phyloP scores from a whole-genome alignment of 192 early-diverging fungal species.

The Backusella macrospora region DNA sequence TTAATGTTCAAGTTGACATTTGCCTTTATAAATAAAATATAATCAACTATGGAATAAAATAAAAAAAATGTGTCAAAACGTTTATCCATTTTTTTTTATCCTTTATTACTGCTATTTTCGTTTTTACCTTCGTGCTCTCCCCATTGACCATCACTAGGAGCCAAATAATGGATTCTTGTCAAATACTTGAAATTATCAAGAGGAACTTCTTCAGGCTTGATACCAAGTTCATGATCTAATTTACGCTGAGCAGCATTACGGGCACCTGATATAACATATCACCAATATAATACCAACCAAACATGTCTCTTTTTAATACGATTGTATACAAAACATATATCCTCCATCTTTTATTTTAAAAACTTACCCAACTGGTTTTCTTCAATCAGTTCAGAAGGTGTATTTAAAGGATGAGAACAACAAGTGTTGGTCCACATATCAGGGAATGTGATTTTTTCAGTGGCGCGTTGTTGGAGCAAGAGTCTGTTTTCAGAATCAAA shows the following conservation, averaged over 20 bases:
- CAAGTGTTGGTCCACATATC: conserved; percentile 97
- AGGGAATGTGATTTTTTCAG: conserved; percentile 99
- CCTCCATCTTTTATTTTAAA: background rate
- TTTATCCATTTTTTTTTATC: background rate
- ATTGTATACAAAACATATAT: background rate
- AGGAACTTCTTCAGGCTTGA: conserved; percentile 74
- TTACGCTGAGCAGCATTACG: conserved; percentile 91
- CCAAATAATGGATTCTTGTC: conserved; percentile 95
- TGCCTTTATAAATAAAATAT: conserved; percentile 88
- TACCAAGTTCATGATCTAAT: conserved; percentile 95
- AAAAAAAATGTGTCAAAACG: background rate
- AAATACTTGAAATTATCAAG: conserved; percentile 86
- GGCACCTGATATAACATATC: conserved; percentile 56
- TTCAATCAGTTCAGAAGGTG: conserved; percentile 76
- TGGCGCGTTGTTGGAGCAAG: conserved; percentile 92
- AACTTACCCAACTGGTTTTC: conserved; percentile 65
- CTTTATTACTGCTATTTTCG: background rate
- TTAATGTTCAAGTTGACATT: conserved; percentile 75
- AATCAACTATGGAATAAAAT: conserved; percentile 66
- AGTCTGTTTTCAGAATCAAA: conserved; percentile 88
- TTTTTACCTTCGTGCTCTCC: conserved; percentile 91
- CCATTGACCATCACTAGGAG: conserved; percentile 95
- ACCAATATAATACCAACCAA: background rate
- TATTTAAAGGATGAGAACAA: conserved; percentile 95
- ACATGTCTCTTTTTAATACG: background rate